Percentiles rank a stretch among this genome's conserved stretches.
These are phyloP conservation scores for Samsoniella hepiali DNA, from an alignment of 2,329 filamentous ascomycete species.

Conservation along the genomic window DNA sequence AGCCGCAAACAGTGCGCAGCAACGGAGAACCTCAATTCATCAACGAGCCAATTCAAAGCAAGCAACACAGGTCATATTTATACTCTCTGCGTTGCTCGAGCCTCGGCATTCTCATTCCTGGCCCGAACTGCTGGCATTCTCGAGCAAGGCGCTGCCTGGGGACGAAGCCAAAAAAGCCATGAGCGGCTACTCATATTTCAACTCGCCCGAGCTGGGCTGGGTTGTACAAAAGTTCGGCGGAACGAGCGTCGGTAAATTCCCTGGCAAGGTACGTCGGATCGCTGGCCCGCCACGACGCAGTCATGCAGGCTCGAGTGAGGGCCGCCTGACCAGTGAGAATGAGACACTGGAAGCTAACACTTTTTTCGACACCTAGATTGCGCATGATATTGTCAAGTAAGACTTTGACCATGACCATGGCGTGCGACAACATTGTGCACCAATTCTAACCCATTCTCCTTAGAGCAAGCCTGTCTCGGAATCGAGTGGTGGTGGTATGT, in stretches of 20 bases:
- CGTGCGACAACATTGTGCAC: not conserved
- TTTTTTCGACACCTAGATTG: conserved; percentile 34
- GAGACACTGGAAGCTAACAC: conserved; percentile 10
- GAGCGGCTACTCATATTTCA: conserved; percentile 34
- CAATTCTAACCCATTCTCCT: conserved; percentile 17
- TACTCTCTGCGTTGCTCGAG: not conserved
- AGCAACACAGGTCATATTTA: not conserved
- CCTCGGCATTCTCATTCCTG: not conserved
- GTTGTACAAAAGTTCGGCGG: conserved; percentile 94
- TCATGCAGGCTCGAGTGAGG: not conserved
- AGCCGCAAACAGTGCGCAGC: not conserved
- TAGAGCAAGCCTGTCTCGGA: conserved; percentile 53
- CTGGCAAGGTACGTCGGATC: conserved; percentile 55
- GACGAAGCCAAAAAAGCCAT: conserved; percentile 22
- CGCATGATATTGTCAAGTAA: conserved; percentile 42
- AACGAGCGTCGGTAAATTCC: conserved; percentile 93
- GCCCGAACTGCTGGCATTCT: not conserved
- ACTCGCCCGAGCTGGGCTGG: conserved; percentile 56
- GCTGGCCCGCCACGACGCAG: not conserved
- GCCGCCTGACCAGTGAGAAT: not conserved
- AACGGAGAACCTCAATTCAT: not conserved
- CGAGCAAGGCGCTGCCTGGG: not conserved
- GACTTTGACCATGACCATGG: conserved; percentile 14
- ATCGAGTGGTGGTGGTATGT: conserved; percentile 88
- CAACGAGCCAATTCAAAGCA: not conserved